Base-by-base conservation (phyloP, 257 asterid species). In the Thymus quinquecostatus region DNA sequence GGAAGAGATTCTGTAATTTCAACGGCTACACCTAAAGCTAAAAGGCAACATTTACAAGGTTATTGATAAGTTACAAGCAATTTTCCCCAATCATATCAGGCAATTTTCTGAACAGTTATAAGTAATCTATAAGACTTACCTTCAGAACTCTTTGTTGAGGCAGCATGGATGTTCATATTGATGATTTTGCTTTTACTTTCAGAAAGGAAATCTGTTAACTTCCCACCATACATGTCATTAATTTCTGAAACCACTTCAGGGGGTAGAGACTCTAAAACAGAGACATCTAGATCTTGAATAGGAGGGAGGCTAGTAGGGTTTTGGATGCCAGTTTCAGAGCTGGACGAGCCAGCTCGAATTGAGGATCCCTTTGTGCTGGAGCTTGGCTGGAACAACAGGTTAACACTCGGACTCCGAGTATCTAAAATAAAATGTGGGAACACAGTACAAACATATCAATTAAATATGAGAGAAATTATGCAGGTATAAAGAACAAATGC, bases 241-340 rank as follows among this genome's bases (percentile, higher is more conserved):
- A 95, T 88, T 76, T 94, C 99, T 60, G 97, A 80, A 76, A 92
- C 69, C 66, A 95, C 83, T 63, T 92, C 95, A 60, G 87, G 96
- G 74, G 99, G 99, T 69, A 95, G 97, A 80, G 86, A 82, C 84
- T 87, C 93, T 75, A 95, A 70, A 78, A 95, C 96, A 66, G 85
- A 86, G 70, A 95, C 68, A 78, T 94, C 97, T 66, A 94, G 88
- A 74, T 91, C 98, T 60, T 83, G 82, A 64, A 95, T 81, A 78
- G 89, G 89, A 81, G 99, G 99, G 75, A 86, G 95, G 73, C 73
- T 70, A 61, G 88, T 69, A 44, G 66, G 72, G 59, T 10, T 86
- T 28, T 78, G 58, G 72, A 47, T 50, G 81, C 77, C 71, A 68
- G 72, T 57, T 81, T 61, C 90, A 78, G 85, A 81, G 75, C 83